Evolutionary conservation across 1,139 yeast species (phyloP).

Genomic region (Yamadazyma diospyri): DNA sequence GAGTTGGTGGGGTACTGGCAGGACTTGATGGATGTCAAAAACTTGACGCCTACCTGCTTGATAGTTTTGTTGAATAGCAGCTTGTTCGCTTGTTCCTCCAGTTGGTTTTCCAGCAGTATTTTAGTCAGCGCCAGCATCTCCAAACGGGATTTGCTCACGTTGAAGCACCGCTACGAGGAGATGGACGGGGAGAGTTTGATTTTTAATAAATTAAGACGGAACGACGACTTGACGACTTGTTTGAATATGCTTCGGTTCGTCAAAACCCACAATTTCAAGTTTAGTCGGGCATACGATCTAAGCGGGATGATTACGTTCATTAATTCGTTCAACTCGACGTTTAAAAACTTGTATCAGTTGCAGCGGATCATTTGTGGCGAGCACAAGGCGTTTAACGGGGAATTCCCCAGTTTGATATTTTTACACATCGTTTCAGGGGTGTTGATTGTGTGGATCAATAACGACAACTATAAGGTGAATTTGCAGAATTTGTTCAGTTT

Average conservation of each 20-base stretch:
- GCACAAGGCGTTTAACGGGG: slow-evolving; percentile 6
- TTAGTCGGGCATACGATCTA: not conserved
- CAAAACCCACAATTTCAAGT: slow-evolving; percentile 4
- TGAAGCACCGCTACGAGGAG: slow-evolving; percentile 1
- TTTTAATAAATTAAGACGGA: slow-evolving; percentile 1
- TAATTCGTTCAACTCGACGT: slow-evolving; percentile 12
- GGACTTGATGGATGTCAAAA: slow-evolving; percentile 5
- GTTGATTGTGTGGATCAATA: slow-evolving; percentile 15
- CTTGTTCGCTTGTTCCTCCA: slow-evolving; percentile 8
- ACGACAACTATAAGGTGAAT: slow-evolving; percentile 8
- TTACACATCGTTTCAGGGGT: slow-evolving; percentile 15
- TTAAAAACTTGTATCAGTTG: slow-evolving; percentile 16
- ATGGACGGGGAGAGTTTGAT: slow-evolving; percentile 1
- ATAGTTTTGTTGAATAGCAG: slow-evolving; percentile 7
- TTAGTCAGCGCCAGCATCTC: slow-evolving; percentile 3
- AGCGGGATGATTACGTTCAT: slow-evolving; percentile 13
- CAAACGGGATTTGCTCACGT: slow-evolving; percentile 2
- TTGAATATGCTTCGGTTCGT: slow-evolving; percentile 7
- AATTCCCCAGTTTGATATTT: slow-evolving; percentile 9
- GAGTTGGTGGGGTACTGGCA: slow-evolving; percentile 10
- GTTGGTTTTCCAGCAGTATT: slow-evolving; percentile 14
- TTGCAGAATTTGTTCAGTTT: slow-evolving; percentile 13
- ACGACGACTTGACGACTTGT: slow-evolving; percentile 6
- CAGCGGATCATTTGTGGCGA: slow-evolving; percentile 2
- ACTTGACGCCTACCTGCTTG: slow-evolving; percentile 1